Conservation (phyloP, 306 rosid genomes). For the Begonia loranthoides region DNA sequence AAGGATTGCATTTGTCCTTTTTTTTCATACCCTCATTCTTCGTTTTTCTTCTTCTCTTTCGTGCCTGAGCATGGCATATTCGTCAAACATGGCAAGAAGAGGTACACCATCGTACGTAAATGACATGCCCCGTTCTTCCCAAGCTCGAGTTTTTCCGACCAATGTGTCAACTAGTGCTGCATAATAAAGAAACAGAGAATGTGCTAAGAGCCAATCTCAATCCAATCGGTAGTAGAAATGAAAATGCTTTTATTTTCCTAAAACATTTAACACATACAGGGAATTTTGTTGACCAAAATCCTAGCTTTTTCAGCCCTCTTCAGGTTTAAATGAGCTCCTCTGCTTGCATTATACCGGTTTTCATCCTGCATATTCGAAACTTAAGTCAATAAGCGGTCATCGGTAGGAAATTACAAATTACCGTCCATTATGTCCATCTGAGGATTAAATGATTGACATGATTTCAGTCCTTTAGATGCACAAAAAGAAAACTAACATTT, state of each 20-base stretch:
- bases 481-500: no score
- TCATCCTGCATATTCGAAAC: constrained; percentile 47
- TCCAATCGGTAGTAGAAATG: no score
- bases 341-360: constrained; percentile 84
- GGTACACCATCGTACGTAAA: constrained; percentile 85
- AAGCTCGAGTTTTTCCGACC: constrained; percentile 70
- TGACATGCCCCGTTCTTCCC: constrained; percentile 73
- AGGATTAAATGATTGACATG: no score
- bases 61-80: constrained; percentile 91
- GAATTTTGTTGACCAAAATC: no score
- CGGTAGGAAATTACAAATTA: no score
- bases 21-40: constrained; percentile 50
- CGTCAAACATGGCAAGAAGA: constrained; percentile 88
- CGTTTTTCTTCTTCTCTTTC: constrained; percentile 89
- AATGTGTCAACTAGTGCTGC: constrained; percentile 79
- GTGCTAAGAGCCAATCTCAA: background rate
- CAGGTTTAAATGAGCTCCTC: constrained; percentile 90
- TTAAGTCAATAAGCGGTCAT: background rate
- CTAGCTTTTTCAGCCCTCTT: constrained; percentile 68
- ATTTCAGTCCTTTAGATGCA: no score
- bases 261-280: constrained; percentile 20
- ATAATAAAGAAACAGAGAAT: constrained; percentile 14
- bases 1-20: background rate
- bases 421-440: no score
- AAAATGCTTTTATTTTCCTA: constrained; percentile 2